Evolutionary conservation across 2,329 filamentous ascomycete species (phyloP).

Genomic region (Penicillium verrucosum): DNA sequence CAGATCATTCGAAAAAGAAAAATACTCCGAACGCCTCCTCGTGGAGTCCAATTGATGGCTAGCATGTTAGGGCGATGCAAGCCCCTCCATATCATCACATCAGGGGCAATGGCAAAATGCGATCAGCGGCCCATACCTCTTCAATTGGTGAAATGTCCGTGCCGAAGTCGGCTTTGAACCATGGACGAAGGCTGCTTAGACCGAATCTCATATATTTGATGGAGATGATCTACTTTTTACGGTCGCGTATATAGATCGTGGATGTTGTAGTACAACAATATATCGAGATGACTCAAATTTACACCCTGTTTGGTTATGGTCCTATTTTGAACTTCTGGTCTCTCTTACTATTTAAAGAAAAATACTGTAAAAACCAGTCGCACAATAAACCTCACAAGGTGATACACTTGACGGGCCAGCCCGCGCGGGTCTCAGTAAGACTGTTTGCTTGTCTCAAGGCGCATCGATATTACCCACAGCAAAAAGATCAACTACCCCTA

Average conservation of each 20-base stretch:
- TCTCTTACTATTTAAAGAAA: neutral
- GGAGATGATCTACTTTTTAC: neutral
- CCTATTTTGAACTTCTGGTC: neutral
- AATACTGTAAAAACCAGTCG: neutral
- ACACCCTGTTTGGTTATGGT: neutral
- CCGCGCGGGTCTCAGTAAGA: neutral
- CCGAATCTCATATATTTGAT: constrained; percentile 8
- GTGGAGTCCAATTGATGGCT: constrained; percentile 12
- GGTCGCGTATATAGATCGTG: neutral
- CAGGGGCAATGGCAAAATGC: constrained; percentile 1
- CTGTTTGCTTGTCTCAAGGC: constrained; percentile 14
- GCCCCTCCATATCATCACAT: constrained; percentile 24
- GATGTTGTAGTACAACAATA: neutral
- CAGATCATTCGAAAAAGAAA: neutral
- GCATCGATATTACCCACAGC: neutral
- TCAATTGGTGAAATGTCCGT: constrained; percentile 16
- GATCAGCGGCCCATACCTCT: constrained; percentile 18
- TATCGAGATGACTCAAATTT: neutral
- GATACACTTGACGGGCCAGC: neutral
- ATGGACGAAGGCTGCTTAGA: constrained; percentile 12
- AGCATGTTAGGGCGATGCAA: constrained; percentile 15
- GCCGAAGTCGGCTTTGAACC: constrained; percentile 5
- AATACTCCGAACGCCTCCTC: constrained; percentile 12
- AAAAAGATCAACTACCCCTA: neutral
- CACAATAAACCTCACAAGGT: neutral